A percentile compares a stretch with the other conserved stretches of the same genome.
These are phyloP conservation scores for Breynia disticha DNA, from an alignment of 441 rosid genomes.

Conservation along the genomic window DNA sequence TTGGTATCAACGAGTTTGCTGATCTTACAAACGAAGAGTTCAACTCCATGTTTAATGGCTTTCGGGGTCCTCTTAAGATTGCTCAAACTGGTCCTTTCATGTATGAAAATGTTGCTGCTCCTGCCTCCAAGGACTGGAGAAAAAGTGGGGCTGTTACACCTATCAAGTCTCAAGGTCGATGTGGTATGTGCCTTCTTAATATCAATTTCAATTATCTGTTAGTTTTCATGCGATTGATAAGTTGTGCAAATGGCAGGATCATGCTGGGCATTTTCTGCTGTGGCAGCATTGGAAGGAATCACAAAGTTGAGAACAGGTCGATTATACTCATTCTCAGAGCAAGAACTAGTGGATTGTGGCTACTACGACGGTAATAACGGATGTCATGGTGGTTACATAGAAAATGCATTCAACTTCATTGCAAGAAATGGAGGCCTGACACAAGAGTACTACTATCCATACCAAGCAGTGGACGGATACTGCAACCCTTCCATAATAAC, in stretches of 20 bases:
- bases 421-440: constrained; percentile 38
- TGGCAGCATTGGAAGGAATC: constrained; percentile 76
- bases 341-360: constrained; percentile 68
- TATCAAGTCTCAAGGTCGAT: constrained; percentile 49
- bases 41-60: constrained; percentile 2
- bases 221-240: no score
- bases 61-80: constrained; percentile 18
- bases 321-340: constrained; percentile 54
- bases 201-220: no score
- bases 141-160: constrained; percentile 59
- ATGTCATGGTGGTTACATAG: constrained; percentile 61
- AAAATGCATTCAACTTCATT: constrained; percentile 41
- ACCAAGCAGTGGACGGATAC: constrained; percentile 27
- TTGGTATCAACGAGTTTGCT: constrained; percentile 54
- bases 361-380: constrained; percentile 22
- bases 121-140: constrained; percentile 55
- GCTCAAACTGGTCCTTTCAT: constrained; percentile 12
- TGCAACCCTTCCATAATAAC: constrained; percentile 29
- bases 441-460: constrained; percentile 47
- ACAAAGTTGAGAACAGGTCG: constrained; percentile 43
- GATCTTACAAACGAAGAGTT: constrained; percentile 71
- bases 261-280: constrained; percentile 81
- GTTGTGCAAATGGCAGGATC: constrained; percentile 31
- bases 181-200: constrained; percentile 25
- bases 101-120: constrained; percentile 11